Evolutionary conservation across 768 basidiomycete species (phyloP).

Genomic region (Boletales sp.): DNA sequence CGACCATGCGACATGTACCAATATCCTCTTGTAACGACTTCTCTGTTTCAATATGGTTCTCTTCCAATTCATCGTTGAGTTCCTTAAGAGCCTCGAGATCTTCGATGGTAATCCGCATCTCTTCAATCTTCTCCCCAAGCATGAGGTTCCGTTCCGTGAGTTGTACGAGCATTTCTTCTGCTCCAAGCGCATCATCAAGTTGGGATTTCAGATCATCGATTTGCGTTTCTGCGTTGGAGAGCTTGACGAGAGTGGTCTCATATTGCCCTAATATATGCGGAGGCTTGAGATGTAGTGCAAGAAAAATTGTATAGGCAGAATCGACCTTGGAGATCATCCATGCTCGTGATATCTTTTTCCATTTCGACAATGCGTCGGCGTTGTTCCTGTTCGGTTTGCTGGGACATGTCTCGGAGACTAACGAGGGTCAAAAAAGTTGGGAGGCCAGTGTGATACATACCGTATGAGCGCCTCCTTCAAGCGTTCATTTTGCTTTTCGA

Average conservation of each 20-base stretch:
- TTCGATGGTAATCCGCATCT: constrained; percentile 94
- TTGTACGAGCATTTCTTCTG: constrained; percentile 94
- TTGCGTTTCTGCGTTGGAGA: constrained; percentile 85
- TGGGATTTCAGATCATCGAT: constrained; percentile 93
- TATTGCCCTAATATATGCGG: constrained; percentile 55
- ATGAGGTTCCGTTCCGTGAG: constrained; percentile 92
- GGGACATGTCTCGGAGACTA: constrained; percentile 84
- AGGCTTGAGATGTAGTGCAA: constrained; percentile 3
- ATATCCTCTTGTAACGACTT: constrained; percentile 87
- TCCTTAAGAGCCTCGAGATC: constrained; percentile 96
- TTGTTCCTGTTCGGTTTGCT: constrained; percentile 85
- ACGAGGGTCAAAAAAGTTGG: neutral
- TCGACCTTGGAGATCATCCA: constrained; percentile 80
- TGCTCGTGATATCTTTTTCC: constrained; percentile 78
- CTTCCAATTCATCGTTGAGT: constrained; percentile 94
- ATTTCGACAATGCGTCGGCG: constrained; percentile 78
- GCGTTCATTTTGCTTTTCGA: constrained; percentile 95
- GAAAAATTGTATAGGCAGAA: neutral
- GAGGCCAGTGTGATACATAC: constrained; percentile 35
- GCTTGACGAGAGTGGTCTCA: constrained; percentile 73
- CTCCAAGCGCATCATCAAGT: constrained; percentile 91
- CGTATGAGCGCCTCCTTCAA: constrained; percentile 91
- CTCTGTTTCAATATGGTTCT: constrained; percentile 93
- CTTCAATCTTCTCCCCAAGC: constrained; percentile 97
- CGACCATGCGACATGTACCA: constrained; percentile 44